Conservation (phyloP, 805 yeast species). For the Ascoidea tarda region DNA sequence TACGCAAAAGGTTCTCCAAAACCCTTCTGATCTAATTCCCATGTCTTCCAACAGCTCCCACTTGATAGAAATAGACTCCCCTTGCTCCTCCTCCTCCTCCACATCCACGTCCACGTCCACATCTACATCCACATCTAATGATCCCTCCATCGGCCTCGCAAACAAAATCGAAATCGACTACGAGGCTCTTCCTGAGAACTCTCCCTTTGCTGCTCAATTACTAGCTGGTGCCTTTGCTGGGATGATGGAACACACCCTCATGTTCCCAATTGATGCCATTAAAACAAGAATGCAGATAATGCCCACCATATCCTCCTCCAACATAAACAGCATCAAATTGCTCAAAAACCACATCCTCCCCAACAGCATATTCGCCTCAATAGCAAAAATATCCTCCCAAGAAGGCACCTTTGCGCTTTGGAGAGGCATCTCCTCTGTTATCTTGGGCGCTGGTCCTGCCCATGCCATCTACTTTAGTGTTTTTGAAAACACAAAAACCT, state of each 20-base stretch:
- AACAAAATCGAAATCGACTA: slow-evolving; percentile 49
- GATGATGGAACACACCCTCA: slow-evolving; percentile 93
- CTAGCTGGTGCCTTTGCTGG: slow-evolving; percentile 98
- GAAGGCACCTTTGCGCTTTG: slow-evolving; percentile 86
- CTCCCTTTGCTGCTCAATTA: slow-evolving; percentile 71
- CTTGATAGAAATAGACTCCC: too few relatives aligned
- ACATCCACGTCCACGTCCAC: neutral
- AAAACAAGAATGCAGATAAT: slow-evolving; percentile 86
- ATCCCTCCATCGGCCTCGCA: neutral
- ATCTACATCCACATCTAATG: neutral
- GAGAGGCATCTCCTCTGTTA: slow-evolving; percentile 88
- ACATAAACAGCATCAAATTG: slow-evolving; percentile 11
- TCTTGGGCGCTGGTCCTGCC: slow-evolving; percentile 98
- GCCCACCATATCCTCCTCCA: slow-evolving; percentile 5
- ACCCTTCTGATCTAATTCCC: neutral
- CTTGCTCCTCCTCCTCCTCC: too few relatives aligned
- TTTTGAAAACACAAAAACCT: slow-evolving; percentile 66
- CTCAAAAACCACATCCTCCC: slow-evolving; percentile 13
- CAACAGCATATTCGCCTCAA: slow-evolving; percentile 45
- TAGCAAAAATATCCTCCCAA: slow-evolving; percentile 61
- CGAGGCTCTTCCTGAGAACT: slow-evolving; percentile 81
- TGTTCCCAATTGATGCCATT: slow-evolving; percentile 94
- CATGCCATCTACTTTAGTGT: slow-evolving; percentile 96
- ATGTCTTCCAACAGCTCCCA: neutral
- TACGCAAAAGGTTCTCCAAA: neutral